A percentile compares a stretch with the other conserved stretches of the same genome.
Evolutionary conservation across 2,329 filamentous ascomycete genomes (phyloP).

Genomic region (Paraphoma chrysanthemicola): DNA sequence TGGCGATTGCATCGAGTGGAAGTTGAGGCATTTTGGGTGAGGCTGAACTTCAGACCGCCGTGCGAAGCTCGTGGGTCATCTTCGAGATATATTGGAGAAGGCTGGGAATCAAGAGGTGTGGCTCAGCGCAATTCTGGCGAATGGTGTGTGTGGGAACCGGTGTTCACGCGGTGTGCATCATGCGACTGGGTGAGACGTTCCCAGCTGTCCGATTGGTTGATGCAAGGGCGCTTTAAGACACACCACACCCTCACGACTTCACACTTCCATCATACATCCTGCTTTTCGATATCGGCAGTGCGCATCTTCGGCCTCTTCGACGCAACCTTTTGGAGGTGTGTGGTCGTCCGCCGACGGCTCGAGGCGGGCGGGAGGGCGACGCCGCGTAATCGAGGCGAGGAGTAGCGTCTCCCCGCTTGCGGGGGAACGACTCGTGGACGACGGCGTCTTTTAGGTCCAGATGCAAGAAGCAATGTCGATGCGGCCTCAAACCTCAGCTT

Average conservation of each 20-base stretch:
- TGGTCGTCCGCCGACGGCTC: not conserved
- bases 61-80: not conserved
- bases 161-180: conserved; percentile 9
- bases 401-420: no score
- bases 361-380: not conserved
- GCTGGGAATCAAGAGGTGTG: not conserved
- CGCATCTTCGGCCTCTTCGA: not conserved
- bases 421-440: not conserved
- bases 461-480: no score
- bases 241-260: conserved; percentile 5
- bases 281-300: not conserved
- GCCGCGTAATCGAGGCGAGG: not conserved
- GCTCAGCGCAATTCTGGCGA: conserved; percentile 2
- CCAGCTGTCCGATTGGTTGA: conserved; percentile 2
- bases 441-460: not conserved
- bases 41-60: not conserved
- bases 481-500: no score
- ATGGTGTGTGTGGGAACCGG: not conserved
- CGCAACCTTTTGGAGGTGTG: not conserved
- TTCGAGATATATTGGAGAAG: conserved; percentile 1
- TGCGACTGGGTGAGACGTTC: conserved; percentile 1
- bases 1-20: not conserved
- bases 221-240: conserved; percentile 2
- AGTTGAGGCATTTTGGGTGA: not conserved
- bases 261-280: not conserved